Evolutionary conservation across 306 rosid species (phyloP).

Genomic region (Dalbergia oliveri): DNA sequence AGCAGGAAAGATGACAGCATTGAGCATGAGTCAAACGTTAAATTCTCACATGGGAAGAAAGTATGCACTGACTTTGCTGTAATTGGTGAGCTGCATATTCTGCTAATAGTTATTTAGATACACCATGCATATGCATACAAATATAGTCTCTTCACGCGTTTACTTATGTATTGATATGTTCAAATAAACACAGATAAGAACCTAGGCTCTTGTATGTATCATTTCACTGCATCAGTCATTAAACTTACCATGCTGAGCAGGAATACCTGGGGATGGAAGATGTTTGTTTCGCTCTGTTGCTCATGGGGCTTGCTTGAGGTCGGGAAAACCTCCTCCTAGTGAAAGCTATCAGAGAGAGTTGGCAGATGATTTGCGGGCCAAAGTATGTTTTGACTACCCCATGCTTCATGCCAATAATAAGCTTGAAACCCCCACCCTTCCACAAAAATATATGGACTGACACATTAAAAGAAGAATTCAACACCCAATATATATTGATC

Average conservation of each 20-base stretch:
- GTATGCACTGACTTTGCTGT: slow-evolving; percentile 84
- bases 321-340: slow-evolving; percentile 79
- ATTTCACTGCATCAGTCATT: slow-evolving; percentile 24
- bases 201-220: neutral
- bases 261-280: slow-evolving; percentile 98
- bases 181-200: slow-evolving; percentile 1
- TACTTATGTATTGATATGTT: neutral
- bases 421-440: slow-evolving; percentile 8
- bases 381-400: slow-evolving; percentile 57
- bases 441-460: slow-evolving; percentile 22
- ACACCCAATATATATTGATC: neutral
- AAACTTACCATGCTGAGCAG: slow-evolving; percentile 56
- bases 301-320: slow-evolving; percentile 81
- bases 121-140: neutral
- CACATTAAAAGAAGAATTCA: slow-evolving; percentile 6
- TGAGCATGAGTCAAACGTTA: slow-evolving; percentile 48
- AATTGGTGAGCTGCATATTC: slow-evolving; percentile 68
- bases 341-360: slow-evolving; percentile 74
- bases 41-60: slow-evolving; percentile 75
- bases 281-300: slow-evolving; percentile 94
- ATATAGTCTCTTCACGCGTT: slow-evolving; percentile 26
- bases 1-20: slow-evolving; percentile 52
- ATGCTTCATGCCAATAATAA: slow-evolving; percentile 3
- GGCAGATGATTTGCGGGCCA: slow-evolving; percentile 80
- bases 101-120: slow-evolving; percentile 2